These are phyloP conservation scores for Kwoniella dejecticola DNA, from an alignment of 768 basidiomycete species.

Conservation along the genomic window DNA sequence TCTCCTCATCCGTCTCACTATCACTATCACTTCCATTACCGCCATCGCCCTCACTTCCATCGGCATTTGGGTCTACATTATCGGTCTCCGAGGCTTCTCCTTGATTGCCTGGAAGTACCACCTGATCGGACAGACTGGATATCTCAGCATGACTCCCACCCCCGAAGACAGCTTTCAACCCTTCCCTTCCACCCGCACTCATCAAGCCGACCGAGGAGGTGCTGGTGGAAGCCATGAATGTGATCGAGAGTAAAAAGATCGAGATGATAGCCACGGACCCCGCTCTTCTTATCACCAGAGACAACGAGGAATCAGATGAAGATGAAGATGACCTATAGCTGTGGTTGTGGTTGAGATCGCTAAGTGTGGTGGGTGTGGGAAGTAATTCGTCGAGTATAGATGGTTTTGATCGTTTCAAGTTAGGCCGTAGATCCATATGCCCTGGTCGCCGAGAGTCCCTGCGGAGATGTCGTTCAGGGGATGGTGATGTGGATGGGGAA, in stretches of 20 bases:
- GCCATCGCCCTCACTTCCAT: constrained; percentile 1
- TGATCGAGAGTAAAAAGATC: constrained; percentile 37
- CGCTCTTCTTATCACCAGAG: constrained; percentile 26
- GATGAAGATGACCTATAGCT: background rate
- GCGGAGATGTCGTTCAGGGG: background rate
- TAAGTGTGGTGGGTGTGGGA: constrained; percentile 16
- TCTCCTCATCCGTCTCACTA: constrained; percentile 10
- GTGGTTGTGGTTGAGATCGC: background rate
- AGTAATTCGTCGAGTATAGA: constrained; percentile 39
- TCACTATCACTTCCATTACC: constrained; percentile 7
- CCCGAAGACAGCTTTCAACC: constrained; percentile 24
- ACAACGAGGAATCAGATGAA: background rate
- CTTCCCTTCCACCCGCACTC: background rate
- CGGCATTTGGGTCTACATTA: background rate
- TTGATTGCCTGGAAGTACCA: background rate
- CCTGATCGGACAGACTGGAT: constrained; percentile 11
- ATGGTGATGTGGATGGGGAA: constrained; percentile 1
- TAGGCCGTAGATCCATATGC: background rate
- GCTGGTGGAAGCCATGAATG: constrained; percentile 28
- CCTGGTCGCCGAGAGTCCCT: no score
- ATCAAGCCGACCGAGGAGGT: background rate
- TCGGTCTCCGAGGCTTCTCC: background rate
- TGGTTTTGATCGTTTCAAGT: constrained; percentile 17
- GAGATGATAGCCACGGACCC: constrained; percentile 34
- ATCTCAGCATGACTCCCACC: constrained; percentile 22